Percentiles rank a stretch among this genome's conserved stretches.
Conservation (phyloP, 768 basidiomycete genomes). For the Rhodocollybia butyracea region DNA sequence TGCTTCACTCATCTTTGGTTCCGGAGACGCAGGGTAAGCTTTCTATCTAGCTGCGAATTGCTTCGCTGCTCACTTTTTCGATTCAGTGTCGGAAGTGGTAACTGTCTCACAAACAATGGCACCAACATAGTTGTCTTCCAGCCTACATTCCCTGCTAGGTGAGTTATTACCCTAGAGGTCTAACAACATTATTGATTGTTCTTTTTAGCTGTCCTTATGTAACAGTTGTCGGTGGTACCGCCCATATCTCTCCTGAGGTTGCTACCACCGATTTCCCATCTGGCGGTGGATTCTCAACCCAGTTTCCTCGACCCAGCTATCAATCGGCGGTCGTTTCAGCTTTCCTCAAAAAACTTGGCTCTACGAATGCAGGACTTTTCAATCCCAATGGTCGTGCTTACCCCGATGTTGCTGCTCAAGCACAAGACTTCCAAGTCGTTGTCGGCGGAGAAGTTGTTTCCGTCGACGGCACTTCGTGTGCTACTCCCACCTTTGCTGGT, state of each 20-base stretch:
- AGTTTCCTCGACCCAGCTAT: slow-evolving; percentile 53
- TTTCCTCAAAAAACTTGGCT: slow-evolving; percentile 47
- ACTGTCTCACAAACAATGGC: slow-evolving; percentile 47
- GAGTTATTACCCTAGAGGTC: slow-evolving; percentile 13
- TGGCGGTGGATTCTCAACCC: slow-evolving; percentile 67
- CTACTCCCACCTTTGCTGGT: slow-evolving; percentile 56
- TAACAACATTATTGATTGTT: background rate
- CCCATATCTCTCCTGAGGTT: slow-evolving; percentile 54
- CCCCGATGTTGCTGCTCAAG: slow-evolving; percentile 59
- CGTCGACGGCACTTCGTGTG: slow-evolving; percentile 59
- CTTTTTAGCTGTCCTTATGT: slow-evolving; percentile 54
- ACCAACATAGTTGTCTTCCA: slow-evolving; percentile 45
- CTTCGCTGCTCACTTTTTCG: background rate
- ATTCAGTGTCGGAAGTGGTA: slow-evolving; percentile 54
- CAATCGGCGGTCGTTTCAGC: slow-evolving; percentile 43
- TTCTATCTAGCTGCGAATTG: background rate
- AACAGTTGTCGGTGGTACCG: slow-evolving; percentile 69
- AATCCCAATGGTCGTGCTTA: slow-evolving; percentile 55
- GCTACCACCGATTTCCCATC: slow-evolving; percentile 48
- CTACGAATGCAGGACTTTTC: slow-evolving; percentile 44
- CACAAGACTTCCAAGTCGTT: slow-evolving; percentile 55
- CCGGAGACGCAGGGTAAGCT: slow-evolving; percentile 53
- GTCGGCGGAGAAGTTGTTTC: slow-evolving; percentile 37
- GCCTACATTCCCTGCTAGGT: slow-evolving; percentile 46
- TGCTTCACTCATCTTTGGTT: slow-evolving; percentile 59